These are phyloP conservation scores for Phytophthora lateralis DNA, from an alignment of 352 stramenopile species.

Conservation along the genomic window DNA sequence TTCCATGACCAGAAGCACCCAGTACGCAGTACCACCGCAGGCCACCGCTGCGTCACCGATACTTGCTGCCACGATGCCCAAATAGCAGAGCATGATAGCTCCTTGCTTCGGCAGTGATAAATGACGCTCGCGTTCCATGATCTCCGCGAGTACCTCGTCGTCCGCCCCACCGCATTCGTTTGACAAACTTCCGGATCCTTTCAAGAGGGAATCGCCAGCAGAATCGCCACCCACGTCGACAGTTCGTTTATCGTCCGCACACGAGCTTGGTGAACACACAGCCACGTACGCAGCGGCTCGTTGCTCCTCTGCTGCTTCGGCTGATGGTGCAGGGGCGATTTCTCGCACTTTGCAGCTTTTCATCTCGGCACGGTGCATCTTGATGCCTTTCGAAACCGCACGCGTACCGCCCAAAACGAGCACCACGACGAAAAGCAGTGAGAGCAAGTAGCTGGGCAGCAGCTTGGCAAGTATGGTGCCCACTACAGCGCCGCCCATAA, in stretches of 20 bases:
- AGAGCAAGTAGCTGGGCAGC: constrained; percentile 60
- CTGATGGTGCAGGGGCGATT: constrained; percentile 2
- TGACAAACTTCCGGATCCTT: constrained; percentile 21
- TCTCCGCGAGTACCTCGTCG: constrained; percentile 21
- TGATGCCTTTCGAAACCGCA: constrained; percentile 29
- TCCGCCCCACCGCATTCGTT: constrained; percentile 11
- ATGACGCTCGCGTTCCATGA: constrained; percentile 36
- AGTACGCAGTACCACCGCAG: constrained; percentile 47
- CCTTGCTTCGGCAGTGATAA: constrained; percentile 45
- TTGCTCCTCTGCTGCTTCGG: constrained; percentile 4
- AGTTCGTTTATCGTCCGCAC: constrained; percentile 2
- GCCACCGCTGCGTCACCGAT: constrained; percentile 34
- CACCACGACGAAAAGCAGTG: constrained; percentile 54
- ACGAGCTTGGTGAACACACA: constrained; percentile 19
- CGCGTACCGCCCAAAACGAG: constrained; percentile 39
- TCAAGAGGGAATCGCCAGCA: constrained; percentile 20
- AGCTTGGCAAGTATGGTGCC: constrained; percentile 57
- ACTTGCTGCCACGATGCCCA: constrained; percentile 38
- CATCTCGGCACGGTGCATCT: constrained; percentile 36
- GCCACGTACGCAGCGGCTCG: constrained; percentile 9
- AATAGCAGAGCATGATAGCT: constrained; percentile 45
- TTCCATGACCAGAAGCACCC: constrained; percentile 48
- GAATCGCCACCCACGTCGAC: constrained; percentile 1
- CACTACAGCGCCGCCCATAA: constrained; percentile 63
- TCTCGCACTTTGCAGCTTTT: constrained; percentile 33